Conservation (phyloP, 1,139 yeast species). For the Geotrichum klebahnii region DNA sequence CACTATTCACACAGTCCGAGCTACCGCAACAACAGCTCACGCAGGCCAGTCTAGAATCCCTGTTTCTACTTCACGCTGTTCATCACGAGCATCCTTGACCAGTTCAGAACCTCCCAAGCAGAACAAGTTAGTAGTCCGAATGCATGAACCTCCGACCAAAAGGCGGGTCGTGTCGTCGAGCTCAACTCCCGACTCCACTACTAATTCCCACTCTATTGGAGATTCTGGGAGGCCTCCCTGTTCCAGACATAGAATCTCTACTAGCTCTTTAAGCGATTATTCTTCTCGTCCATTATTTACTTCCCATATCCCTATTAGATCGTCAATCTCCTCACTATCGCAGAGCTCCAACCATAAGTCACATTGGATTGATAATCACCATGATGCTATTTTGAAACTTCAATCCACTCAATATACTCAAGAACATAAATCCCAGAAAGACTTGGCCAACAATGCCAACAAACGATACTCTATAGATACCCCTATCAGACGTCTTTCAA, state of each 20-base stretch:
- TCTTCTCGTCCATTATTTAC: background rate
- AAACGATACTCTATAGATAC: too few relatives aligned
- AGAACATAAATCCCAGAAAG: too few relatives aligned
- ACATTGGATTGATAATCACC: background rate
- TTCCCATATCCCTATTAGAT: background rate
- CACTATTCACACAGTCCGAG: background rate
- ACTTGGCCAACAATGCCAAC: too few relatives aligned
- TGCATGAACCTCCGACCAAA: too few relatives aligned
- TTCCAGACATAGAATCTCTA: conserved; percentile 1
- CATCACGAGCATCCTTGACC: background rate
- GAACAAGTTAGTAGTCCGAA: too few relatives aligned
- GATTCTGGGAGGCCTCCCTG: conserved; percentile 12
- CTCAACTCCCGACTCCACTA: background rate
- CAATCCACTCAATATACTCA: too few relatives aligned
- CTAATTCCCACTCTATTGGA: background rate
- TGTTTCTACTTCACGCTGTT: background rate
- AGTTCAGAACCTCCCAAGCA: too few relatives aligned
- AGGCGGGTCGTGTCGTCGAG: too few relatives aligned
- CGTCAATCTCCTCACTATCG: background rate
- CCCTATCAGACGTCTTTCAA: too few relatives aligned
- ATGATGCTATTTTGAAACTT: background rate
- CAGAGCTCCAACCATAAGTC: background rate
- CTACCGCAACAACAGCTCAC: background rate
- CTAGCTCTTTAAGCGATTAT: background rate
- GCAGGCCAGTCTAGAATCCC: background rate